Evolutionary conservation across 2,329 filamentous ascomycete genomes (phyloP), one percentile per base, ranked within the genome.

Genomic region (Exophiala alcalophila): DNA sequence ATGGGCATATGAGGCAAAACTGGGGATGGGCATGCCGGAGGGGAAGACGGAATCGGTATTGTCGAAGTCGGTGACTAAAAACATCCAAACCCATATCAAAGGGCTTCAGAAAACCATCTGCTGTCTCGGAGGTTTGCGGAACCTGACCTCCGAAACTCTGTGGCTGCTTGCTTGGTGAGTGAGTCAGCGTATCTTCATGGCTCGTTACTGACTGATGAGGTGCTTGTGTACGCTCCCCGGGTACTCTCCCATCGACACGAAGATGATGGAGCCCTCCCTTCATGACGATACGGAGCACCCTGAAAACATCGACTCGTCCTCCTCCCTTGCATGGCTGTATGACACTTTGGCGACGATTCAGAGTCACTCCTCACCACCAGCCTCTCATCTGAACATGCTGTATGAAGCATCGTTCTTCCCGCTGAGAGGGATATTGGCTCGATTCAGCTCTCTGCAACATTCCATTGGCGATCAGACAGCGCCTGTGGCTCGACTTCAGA

Each of bases 101-200:
- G 43, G 43, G 9, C 36, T 46, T 18, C 36, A 36, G 20, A 14
- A 31, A 25, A 40, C 37, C 10, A 46, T 46, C 9, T 29, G 19
- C 12, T 33, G 31, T 10, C 21, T 21, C 10, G 43, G 43, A 12
- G 43, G 43, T 4, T 10, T 46, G 19, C 37, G 21, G 5, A 31
- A 31, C 12, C 31, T 46, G 18, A 35, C 36, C 19, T 24, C 43
- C 23, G 36, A 40, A 12, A 40, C 43, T 2, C 15, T 40, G 24
- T 46, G 36, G 36, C 31, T 38, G 3, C 23, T 46, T n/a, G 43
- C 43, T 24, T 46, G 43, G 43, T 41, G 15, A 16, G 38, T 21
- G 15, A 27, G 14, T 11, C 19, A 12, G 14, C 5, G 7, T 10
- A 10, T 19, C 6, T 21, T 28, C 18, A 8, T 18, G 21, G 5